Base-by-base conservation (phyloP, 2,329 filamentous ascomycete genomes). In the Xylaria sp. region DNA sequence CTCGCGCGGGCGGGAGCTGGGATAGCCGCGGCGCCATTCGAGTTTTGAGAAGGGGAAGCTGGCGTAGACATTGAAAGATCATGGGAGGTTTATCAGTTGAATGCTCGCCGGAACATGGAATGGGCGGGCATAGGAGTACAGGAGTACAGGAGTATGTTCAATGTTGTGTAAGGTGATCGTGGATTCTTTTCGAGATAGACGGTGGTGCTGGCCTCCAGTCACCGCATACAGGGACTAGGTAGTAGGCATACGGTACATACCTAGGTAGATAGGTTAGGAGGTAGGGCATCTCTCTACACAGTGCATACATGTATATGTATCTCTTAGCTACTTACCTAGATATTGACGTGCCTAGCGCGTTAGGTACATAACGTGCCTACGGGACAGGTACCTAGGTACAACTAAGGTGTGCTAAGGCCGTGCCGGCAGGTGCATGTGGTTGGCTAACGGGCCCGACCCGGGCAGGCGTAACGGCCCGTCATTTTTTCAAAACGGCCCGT, bases 1-100 rank as follows among this genome's bases (percentile, higher is more conserved):
- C 57, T 52, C 54, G 60, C 19, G 61, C 47, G 54, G 45, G 60
- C 56, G 50, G 63, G 66, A 55, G 62, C 54, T 49, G 66, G 63
- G 50, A 66, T 64, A 44, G 67, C 61, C 60, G 71, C 54, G 37
- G 54, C 51, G 56, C 69, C 69, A 60, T 73, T 69, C 45, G 67
- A 68, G 63, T 71, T 65, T 62, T 66, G 68, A 62, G 56, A 59
- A 63, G 66, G 64, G 43, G 66, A 66, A 51, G 59, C 63, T 54
- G 66, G 66, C 50, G 65, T 62, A 50, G 66, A 69, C 67, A 70
- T 70, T 61, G 48, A 58, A 60, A 48, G 29, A 52, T 54, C 55
- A 60, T 62, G 41, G 44, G 49, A n/a, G 45, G 42, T 50, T 26
- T 45, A 46, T 34, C 11, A 11, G 29, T 34, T 13, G 16, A 13